Conservation (phyloP, 2,329 filamentous ascomycete genomes). For the Drechslera avenae region DNA sequence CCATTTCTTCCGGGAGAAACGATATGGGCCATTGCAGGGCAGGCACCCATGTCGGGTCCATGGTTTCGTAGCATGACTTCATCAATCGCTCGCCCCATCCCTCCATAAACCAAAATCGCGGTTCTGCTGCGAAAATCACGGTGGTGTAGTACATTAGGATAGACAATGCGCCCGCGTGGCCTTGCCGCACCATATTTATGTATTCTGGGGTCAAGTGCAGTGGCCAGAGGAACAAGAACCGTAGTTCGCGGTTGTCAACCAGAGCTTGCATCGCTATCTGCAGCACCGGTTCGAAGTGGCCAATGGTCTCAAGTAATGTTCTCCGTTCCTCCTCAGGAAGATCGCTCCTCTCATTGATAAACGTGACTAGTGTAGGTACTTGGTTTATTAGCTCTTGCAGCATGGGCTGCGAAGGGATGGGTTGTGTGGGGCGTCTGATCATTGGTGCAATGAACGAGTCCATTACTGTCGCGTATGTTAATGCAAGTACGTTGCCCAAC, state of each 20-base stretch:
- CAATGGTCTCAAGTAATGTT: constrained; percentile 22
- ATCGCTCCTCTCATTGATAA: constrained; percentile 29
- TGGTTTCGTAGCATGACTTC: constrained; percentile 24
- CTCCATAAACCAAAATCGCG: constrained; percentile 49
- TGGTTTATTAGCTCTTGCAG: constrained; percentile 29
- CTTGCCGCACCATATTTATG: constrained; percentile 36
- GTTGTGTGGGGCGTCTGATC: constrained; percentile 23
- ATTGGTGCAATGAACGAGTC: constrained; percentile 34
- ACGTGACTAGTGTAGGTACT: constrained; percentile 24
- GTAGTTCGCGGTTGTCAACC: constrained; percentile 41
- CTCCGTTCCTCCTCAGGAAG: constrained; percentile 25
- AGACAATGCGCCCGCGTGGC: constrained; percentile 43
- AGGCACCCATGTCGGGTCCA: constrained; percentile 34
- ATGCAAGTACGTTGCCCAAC: constrained; percentile 38
- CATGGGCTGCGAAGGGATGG: constrained; percentile 36
- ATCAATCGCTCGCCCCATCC: constrained; percentile 42
- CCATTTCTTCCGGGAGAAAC: constrained; percentile 17
- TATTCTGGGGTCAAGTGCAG: constrained; percentile 43
- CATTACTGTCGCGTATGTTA: constrained; percentile 24
- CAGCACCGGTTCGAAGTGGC: constrained; percentile 27
- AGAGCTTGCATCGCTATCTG: constrained; percentile 28
- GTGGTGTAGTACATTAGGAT: constrained; percentile 49
- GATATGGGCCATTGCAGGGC: constrained; percentile 36
- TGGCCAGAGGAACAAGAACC: constrained; percentile 49
- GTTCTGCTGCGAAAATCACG: constrained; percentile 41